phyloP scores from a whole-genome alignment of 108 stramenopile genomes.

The Skeletonema tropicum region DNA sequence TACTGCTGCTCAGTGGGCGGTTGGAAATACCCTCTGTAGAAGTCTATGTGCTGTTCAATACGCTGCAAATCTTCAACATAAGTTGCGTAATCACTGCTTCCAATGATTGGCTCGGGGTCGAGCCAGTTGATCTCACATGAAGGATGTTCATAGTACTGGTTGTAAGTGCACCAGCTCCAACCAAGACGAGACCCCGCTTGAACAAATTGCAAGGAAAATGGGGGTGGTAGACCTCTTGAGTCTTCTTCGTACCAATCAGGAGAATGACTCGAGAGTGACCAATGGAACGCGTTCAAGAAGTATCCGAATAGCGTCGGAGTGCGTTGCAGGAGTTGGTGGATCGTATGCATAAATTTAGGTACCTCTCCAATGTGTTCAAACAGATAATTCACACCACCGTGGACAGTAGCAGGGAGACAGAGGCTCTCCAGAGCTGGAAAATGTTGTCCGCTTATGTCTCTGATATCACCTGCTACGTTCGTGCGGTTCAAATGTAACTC shows the following conservation, averaged over 20 bases:
- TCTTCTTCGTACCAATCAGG: not conserved
- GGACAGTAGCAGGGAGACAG: not conserved
- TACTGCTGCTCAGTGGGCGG: not conserved
- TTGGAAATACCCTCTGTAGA: not conserved
- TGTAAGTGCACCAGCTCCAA: not conserved
- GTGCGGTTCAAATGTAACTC: slow-evolving; percentile 1
- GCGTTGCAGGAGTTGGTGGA: not conserved
- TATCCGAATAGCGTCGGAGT: not conserved
- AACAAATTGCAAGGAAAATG: not conserved
- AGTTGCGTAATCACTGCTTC: not conserved
- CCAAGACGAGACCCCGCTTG: not conserved
- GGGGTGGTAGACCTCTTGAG: not conserved
- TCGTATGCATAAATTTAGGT: not conserved
- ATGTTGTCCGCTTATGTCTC: not conserved
- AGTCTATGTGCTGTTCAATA: not conserved
- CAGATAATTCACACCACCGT: not conserved
- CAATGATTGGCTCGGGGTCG: not conserved
- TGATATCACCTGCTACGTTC: not conserved
- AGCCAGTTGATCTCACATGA: slow-evolving; percentile 5
- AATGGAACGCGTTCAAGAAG: not conserved
- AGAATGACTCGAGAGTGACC: not conserved
- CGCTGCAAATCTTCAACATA: not conserved
- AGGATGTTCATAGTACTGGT: no score
- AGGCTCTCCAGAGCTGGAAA: slow-evolving; percentile 3
- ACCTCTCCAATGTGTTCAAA: not conserved